A percentile compares a stretch with the other conserved stretches of the same genome.
Conservation (phyloP, 345 rosid genomes). For the Populus alba region DNA sequence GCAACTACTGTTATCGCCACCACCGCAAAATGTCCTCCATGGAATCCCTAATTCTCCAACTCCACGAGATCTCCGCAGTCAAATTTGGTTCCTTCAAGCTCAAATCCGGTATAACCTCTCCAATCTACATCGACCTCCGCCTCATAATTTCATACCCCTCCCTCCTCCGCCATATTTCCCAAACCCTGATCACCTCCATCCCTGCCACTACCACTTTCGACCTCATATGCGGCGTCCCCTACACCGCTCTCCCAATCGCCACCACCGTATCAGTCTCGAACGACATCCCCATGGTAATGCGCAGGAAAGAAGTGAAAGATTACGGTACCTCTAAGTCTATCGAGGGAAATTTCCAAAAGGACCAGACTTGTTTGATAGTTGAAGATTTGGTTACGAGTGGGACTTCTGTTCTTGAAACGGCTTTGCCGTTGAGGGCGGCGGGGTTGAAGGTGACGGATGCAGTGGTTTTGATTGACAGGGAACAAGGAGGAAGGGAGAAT, state of each 20-base stretch:
- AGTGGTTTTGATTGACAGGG: constrained; percentile 82
- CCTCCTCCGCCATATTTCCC: constrained; percentile 73
- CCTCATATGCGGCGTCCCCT: constrained; percentile 84
- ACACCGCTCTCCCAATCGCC: constrained; percentile 96
- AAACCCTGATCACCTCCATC: constrained; percentile 62
- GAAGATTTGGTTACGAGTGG: constrained; percentile 96
- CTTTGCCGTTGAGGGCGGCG: constrained; percentile 67
- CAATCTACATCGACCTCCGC: constrained; percentile 93
- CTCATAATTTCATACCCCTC: constrained; percentile 80
- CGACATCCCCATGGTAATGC: constrained; percentile 79
- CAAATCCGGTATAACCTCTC: constrained; percentile 88
- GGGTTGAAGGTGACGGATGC: constrained; percentile 84
- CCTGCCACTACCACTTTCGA: constrained; percentile 54
- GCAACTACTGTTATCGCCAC: no score
- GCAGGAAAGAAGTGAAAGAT: constrained; percentile 88
- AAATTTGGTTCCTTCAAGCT: constrained; percentile 88
- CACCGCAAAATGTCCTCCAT: constrained; percentile 30
- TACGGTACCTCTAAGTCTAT: constrained; percentile 85
- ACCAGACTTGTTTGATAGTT: constrained; percentile 60
- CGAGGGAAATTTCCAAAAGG: constrained; percentile 60
- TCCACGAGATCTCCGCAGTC: constrained; percentile 87
- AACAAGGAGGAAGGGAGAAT: constrained; percentile 93
- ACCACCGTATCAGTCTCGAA: constrained; percentile 67
- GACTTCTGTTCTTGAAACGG: constrained; percentile 87
- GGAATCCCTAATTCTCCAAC: constrained; percentile 80